A percentile compares a stretch with the other conserved stretches of the same genome.
Conservation (phyloP, 345 rosid genomes). For the Eucalyptus marginata region DNA sequence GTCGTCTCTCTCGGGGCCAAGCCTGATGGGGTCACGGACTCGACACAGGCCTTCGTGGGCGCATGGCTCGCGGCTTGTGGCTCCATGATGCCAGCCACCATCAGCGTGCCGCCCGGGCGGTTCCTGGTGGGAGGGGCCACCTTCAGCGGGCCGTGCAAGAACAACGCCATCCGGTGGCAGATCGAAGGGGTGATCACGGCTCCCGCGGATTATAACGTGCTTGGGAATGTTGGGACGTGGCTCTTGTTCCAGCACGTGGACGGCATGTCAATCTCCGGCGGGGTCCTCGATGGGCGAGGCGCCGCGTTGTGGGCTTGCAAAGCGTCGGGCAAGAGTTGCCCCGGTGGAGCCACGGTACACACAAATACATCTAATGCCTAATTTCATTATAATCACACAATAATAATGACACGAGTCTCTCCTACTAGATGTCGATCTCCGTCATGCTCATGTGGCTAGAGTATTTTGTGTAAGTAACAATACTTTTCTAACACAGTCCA, state of each 20-base stretch:
- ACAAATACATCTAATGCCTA: not conserved
- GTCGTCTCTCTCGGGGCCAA: constrained; percentile 24
- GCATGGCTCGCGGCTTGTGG: constrained; percentile 57
- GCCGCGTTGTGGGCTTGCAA: constrained; percentile 32
- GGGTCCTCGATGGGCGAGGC: constrained; percentile 17
- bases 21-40: constrained; percentile 39
- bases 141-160: constrained; percentile 26
- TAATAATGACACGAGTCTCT: not conserved
- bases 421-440: not conserved
- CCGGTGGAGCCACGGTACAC: constrained; percentile 59
- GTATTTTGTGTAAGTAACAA: not conserved
- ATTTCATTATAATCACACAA: not conserved
- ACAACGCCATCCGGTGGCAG: not conserved
- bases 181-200: constrained; percentile 20
- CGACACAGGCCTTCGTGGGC: constrained; percentile 34
- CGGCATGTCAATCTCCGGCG: constrained; percentile 18
- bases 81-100: constrained; percentile 29
- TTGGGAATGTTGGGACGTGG: constrained; percentile 8
- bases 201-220: constrained; percentile 11
- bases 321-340: constrained; percentile 37
- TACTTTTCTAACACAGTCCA: not conserved
- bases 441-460: not conserved
- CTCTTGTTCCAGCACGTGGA: constrained; percentile 3
- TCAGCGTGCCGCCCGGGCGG: constrained; percentile 44
- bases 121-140: not conserved